Evolutionary conservation across 1,284 basidiomycete genomes (phyloP), one percentile per base, ranked within the genome.

Genomic region (Pyrrhoderma lamaoense): DNA sequence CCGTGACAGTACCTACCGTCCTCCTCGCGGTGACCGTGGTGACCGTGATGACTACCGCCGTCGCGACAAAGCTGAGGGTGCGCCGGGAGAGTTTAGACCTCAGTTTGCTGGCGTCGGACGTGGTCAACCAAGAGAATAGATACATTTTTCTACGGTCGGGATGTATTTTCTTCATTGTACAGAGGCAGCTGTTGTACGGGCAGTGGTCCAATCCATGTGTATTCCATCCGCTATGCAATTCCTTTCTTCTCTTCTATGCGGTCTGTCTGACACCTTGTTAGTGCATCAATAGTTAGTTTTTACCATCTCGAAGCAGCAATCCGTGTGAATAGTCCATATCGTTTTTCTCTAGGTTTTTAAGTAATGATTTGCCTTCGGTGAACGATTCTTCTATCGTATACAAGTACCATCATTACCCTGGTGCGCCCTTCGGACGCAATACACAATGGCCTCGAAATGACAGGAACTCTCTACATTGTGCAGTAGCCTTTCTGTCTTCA

Each of bases 11-110:
- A 81, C 85, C 31, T 90, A 93, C 77, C 87, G 90, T 59, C 75
- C 89, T 49, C 89, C 90, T 63, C 86, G 92, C 61, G 65, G 65
- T 40, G 84, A 62, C 44, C 62, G 74, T 56, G 67, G 84, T 46
- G 89, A 93, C 70, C 81, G 90, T 63, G 92, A 93, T 49, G 90
- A 89, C 64, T 93, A 95, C 78, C 80, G 91, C 57, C 68, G 74
- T 53, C 68, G 73, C 56, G 73, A 74, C 52, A 90, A 90, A 73
- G 84, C 89, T 65, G 82, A 82, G 68, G 81, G 79, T 61, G 85
- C 86, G 35, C 80, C 81, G 54, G 85, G 80, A 56, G 87, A 90
- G 65, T 93, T 77, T 77, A 77, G 85, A 68, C 90, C 91, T 59
- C 77, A 80, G 64, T 93, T 85, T 67, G 82, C 84, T 65, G 91